Evolutionary conservation across 495 filamentous ascomycete genomes (phyloP).

Genomic region (Jackrogersella multiformis): DNA sequence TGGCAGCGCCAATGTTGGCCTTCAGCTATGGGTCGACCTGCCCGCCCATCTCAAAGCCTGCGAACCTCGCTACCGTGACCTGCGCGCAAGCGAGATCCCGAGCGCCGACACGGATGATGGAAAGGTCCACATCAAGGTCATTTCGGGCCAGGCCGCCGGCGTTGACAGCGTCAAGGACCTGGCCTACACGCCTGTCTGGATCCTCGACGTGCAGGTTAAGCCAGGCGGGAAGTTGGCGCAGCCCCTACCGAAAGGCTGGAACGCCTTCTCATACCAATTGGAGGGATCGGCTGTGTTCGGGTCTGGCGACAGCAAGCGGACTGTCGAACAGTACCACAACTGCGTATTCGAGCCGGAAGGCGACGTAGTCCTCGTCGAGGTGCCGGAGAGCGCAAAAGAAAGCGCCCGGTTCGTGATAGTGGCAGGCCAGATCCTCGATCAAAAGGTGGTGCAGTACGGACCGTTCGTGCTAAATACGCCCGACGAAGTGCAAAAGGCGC

Average conservation of each 20-base stretch:
- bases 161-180: constrained; percentile 87
- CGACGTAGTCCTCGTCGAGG: constrained; percentile 74
- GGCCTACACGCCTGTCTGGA: constrained; percentile 95
- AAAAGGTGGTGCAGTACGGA: constrained; percentile 94
- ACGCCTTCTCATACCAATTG: constrained; percentile 87
- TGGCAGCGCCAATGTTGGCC: constrained; percentile 80
- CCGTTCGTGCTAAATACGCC: constrained; percentile 88
- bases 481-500: constrained; percentile 89
- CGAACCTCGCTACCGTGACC: constrained; percentile 91
- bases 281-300: constrained; percentile 75
- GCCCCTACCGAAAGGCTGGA: constrained; percentile 82
- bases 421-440: constrained; percentile 86
- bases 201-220: constrained; percentile 83
- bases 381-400: constrained; percentile 72
- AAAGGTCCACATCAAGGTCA: constrained; percentile 85
- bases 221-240: constrained; percentile 81
- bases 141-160: constrained; percentile 82
- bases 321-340: constrained; percentile 80
- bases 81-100: constrained; percentile 81
- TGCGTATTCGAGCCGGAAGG: constrained; percentile 87
- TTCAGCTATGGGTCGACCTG: constrained; percentile 96
- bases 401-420: constrained; percentile 79
- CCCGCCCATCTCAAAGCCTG: constrained; percentile 82
- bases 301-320: constrained; percentile 62
- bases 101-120: constrained; percentile 71